Base-by-base conservation (phyloP, 2,329 filamentous ascomycete genomes). In the Amylocarpus encephaloides region DNA sequence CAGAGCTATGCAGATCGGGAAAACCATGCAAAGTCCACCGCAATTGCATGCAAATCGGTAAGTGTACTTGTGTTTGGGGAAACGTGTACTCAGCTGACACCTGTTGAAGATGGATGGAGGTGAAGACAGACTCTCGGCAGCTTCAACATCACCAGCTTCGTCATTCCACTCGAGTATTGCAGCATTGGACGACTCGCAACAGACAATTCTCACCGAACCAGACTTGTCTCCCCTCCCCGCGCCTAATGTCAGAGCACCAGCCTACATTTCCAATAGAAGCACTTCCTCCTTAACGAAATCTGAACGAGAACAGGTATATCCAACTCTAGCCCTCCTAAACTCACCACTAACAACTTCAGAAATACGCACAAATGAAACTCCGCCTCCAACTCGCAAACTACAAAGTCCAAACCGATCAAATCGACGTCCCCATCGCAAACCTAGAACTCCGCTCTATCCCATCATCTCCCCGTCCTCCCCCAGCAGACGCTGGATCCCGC, bases 341-440 rank as follows among this genome's bases (percentile, higher is more conserved):
- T n/a, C 19, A 29, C 47, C 10, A 42, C n/a, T 30, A 18, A 40
- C 16, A 10, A 29, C 30, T 29, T 40, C 26, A 57, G 41, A 40
- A 32, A 33, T 29, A 48, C 16, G 4, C 32, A 86, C 76, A 77
- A 79, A 68, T 83, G 82, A 16, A 78, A 85, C 74, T 88, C 9
- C 78, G 85, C n/a, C 77, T 91, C 13, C 75, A 78, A 26, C 76
- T 89, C 16, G 86, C 85, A 12, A 78, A 78, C 62, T 90, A 89
- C 73, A 90, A 90, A 68, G 73, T 91, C 57, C 77, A 76, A 50
- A 90, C 86, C 1, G 82, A 85, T 52, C 86, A 91, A 67, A 77
- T 81, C 48, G 71, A 78, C 50, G 74, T 86, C 26, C 82, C 85
- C 1, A 75, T 88, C 53, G 73, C 81, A 49, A 69, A 78, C 41